phyloP scores from a whole-genome alignment of 176 grass and related monocot genomes.

The Zea mays region Zm-B73-REFERENCE-NAM-5.0 NC_050100.1:180766501-180767000 shows the following conservation, averaged over 20 bases:
- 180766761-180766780: slow-evolving; percentile 73
- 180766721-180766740: background rate
- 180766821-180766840: slow-evolving; percentile 77
- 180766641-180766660: slow-evolving; percentile 69
- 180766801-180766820: slow-evolving; percentile 95
- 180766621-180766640: slow-evolving; percentile 76
- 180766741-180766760: slow-evolving; percentile 31
- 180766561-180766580: slow-evolving; percentile 32
- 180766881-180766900: slow-evolving; percentile 95
- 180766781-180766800: slow-evolving; percentile 84
- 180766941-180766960: slow-evolving; percentile 79
- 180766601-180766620: slow-evolving; percentile 57
- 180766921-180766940: slow-evolving; percentile 86
- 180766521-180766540: slow-evolving; percentile 43
- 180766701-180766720: background rate
- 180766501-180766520: slow-evolving; percentile 34
- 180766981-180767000: slow-evolving; percentile 71
- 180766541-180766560: slow-evolving; percentile 41
- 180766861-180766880: slow-evolving; percentile 79
- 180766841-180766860: slow-evolving; percentile 83
- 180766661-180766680: slow-evolving; percentile 76
- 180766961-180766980: slow-evolving; percentile 80
- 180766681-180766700: slow-evolving; percentile 67
- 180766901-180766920: slow-evolving; percentile 75
- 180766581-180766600: slow-evolving; percentile 33